Conservation (phyloP, 148 eudicot genomes). For the Rhododendron ovatum region DNA sequence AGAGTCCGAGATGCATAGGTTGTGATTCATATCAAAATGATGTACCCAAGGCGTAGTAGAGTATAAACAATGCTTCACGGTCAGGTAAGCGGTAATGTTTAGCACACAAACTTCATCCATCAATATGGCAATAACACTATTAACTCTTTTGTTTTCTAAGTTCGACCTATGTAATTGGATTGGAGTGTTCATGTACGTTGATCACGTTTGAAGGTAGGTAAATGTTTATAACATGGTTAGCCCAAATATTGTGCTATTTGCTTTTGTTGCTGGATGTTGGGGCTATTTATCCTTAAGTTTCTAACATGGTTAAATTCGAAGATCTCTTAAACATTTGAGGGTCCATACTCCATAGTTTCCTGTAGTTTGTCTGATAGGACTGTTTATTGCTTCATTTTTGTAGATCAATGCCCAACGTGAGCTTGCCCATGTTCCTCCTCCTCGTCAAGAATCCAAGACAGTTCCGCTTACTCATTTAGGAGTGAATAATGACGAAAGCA, state of each 20-base stretch:
- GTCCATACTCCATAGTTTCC: not conserved
- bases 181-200: not conserved
- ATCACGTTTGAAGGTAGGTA: not conserved
- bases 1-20: not conserved
- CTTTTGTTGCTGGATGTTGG: not conserved
- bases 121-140: not conserved
- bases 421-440: slow-evolving; percentile 19
- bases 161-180: not conserved
- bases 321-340: not conserved
- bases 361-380: not conserved
- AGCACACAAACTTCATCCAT: not conserved
- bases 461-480: slow-evolving; percentile 28
- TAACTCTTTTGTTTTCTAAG: not conserved
- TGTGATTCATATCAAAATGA: not conserved
- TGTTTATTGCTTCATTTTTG: slow-evolving; percentile 7
- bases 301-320: not conserved
- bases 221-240: slow-evolving; percentile 7
- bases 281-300: not conserved
- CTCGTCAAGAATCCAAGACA: slow-evolving; percentile 39
- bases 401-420: slow-evolving; percentile 24
- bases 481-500: slow-evolving; percentile 34
- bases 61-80: not conserved
- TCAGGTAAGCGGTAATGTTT: not conserved
- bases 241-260: not conserved
- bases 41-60: not conserved